These are phyloP conservation scores for Fusarium sp. DNA, from an alignment of 2,329 filamentous ascomycete species.

Conservation along the genomic window DNA sequence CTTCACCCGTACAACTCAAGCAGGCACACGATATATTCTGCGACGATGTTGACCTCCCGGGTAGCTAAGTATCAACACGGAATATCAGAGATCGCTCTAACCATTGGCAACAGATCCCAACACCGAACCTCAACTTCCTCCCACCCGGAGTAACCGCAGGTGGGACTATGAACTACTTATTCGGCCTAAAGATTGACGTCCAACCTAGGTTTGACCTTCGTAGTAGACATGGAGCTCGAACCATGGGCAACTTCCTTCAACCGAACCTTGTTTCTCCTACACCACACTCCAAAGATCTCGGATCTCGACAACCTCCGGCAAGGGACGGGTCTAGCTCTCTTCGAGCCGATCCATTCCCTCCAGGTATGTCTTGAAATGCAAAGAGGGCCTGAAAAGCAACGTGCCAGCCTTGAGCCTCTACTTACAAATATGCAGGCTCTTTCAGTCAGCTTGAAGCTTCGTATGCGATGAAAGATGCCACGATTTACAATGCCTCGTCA, in stretches of 20 bases:
- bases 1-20: slow-evolving; percentile 37
- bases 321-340: slow-evolving; percentile 40
- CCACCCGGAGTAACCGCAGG: slow-evolving; percentile 44
- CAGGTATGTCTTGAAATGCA: slow-evolving; percentile 14
- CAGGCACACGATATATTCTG: slow-evolving; percentile 48
- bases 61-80: slow-evolving; percentile 33
- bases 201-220: slow-evolving; percentile 48
- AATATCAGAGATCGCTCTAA: slow-evolving; percentile 28
- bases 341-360: slow-evolving; percentile 33
- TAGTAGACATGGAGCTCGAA: slow-evolving; percentile 50
- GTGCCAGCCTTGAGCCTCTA: neutral
- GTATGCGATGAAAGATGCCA: slow-evolving; percentile 47
- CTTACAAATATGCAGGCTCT: slow-evolving; percentile 41
- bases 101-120: slow-evolving; percentile 35
- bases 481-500: slow-evolving; percentile 48
- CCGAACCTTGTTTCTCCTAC: slow-evolving; percentile 54
- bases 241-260: slow-evolving; percentile 53
- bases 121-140: slow-evolving; percentile 37
- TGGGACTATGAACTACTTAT: slow-evolving; percentile 10
- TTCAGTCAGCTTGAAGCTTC: slow-evolving; percentile 45
- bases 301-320: slow-evolving; percentile 39
- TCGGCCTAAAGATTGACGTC: slow-evolving; percentile 12
- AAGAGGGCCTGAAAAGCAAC: neutral
- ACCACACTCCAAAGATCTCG: slow-evolving; percentile 46
- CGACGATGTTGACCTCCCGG: slow-evolving; percentile 43